Base-by-base conservation (phyloP, 495 filamentous ascomycete genomes). In the Xylaria curta region DNA sequence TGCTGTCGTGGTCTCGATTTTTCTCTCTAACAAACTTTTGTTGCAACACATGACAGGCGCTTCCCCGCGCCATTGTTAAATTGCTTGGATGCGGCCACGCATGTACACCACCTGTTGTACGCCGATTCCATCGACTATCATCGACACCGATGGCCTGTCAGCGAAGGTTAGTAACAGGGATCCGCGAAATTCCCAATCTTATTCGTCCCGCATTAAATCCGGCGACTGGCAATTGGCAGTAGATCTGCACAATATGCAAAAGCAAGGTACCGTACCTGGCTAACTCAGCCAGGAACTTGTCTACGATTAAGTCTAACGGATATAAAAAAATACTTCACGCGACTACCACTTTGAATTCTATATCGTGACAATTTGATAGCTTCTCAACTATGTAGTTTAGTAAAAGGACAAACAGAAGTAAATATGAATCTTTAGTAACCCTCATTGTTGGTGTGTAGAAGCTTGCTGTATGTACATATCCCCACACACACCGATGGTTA, bases 61-160 rank as follows among this genome's bases (percentile, higher is more conserved):
- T 63, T 44, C 38, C 60, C 60, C 60, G 60, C 60, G 60, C 60
- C 12, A 44, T 44, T 26, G 60, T 42, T 63, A 24, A 63, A 63
- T 63, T 63, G 36, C 60, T 44, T 26, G 38, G 56, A 54, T 12
- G 12, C 21, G 51, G 24, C 51, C 51, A 24, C 53, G 53, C 53
- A 56, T 31, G 53, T 31, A 40, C 58, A 60, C 33, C 13, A 38
- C 28, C 19, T 8, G 19, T 38, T 44, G 38, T 44, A 8, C 38
- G 38, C 38, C 60, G 36, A 42, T 33, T 26, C 38, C 21, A 63
- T 63, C 60, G 49, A 62, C 59, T 42, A 13, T 17, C 59, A 24
- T 42, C 9, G 36, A 63, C 12, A 46, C 4, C 13, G 38, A 44
- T 44, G 38, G 60, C 24, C 8, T 63, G 60, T 46, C 60, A 63